A percentile compares a stretch with the other conserved stretches of the same genome.
Evolutionary conservation across 2,329 filamentous ascomycete species (phyloP).

Genomic region (Dothistroma septosporum): DNA sequence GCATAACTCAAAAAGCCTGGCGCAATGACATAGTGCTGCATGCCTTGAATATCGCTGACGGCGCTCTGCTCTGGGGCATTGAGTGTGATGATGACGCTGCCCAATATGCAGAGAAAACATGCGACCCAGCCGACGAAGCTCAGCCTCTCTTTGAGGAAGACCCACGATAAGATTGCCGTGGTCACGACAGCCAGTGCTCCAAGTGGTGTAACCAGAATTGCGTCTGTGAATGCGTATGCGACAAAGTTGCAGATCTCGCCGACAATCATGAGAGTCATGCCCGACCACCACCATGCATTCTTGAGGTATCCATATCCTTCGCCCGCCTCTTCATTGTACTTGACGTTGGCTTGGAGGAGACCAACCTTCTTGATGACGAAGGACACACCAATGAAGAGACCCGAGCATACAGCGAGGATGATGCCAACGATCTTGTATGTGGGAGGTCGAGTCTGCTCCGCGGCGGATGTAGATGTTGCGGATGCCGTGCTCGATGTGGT

Average conservation of each 20-base stretch:
- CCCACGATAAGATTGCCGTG: conserved; percentile 82
- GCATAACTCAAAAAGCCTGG: conserved; percentile 84
- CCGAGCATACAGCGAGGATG: conserved; percentile 76
- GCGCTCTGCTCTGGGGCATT: conserved; percentile 86
- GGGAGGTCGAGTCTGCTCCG: conserved; percentile 43
- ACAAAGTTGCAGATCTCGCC: conserved; percentile 97
- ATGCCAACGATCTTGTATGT: conserved; percentile 85
- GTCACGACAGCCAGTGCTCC: conserved; percentile 90
- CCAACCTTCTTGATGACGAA: conserved; percentile 96
- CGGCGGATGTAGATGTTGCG: conserved; percentile 21
- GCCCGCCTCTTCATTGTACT: conserved; percentile 92
- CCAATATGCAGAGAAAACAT: conserved; percentile 91
- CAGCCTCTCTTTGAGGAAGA: conserved; percentile 91
- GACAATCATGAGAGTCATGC: conserved; percentile 95
- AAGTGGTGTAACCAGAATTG: conserved; percentile 88
- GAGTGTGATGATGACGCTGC: conserved; percentile 87
- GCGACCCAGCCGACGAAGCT: conserved; percentile 95
- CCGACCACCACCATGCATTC: conserved; percentile 89
- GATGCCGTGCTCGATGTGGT: conserved; percentile 20
- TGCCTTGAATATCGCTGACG: conserved; percentile 82
- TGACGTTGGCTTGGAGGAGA: conserved; percentile 84
- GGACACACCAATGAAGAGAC: conserved; percentile 86
- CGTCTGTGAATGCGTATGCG: conserved; percentile 94
- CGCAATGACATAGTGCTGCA: conserved; percentile 80
- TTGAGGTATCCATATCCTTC: conserved; percentile 97